Base-by-base conservation (phyloP, 129 eudicot species). In the Flaveria sonorensis region DNA sequence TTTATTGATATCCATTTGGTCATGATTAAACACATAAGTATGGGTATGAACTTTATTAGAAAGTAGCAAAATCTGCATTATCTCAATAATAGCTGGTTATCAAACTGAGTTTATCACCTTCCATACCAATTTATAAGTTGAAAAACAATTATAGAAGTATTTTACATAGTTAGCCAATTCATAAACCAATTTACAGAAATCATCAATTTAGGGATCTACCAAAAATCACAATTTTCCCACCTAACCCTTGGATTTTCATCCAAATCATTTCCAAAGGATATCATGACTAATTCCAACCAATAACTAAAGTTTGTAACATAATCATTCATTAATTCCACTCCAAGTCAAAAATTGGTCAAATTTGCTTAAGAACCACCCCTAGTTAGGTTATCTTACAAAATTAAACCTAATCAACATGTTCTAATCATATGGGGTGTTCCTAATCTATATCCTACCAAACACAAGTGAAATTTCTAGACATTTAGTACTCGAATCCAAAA, bases 371-470 rank as follows among this genome's bases (percentile, higher is more conserved):
- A 24, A 26, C 40, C 13, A 61, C 8, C 8, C 67, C 28, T 61
- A n/a, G 1, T 26, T 24, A 61, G n/a, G 42, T 23, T 0, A 63
- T 19, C 32, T 15, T 30, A 63, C 30, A 7, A 63, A 63, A 6
- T 6, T 28, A 62, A 63, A 63, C 69, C 69, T 63, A 28, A 30
- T 12, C 12, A 24, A 63, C 69, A 32, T 30, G 42, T 63, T 63
- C 45, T 6, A 30, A 63, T 16, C 69, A 63, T 63, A 63, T 28
- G 15, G 1, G 42, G 5, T 30, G 21, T 15, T 63, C 32, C 68
- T 30, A 30, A 32, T 20, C 69, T 15, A 32, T 16, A 30, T 10
- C 10, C 15, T 15, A 63, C 69, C 69, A 63, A 2, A 30, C 30
- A 63, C 23, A 30, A 30, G 18, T 63, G 46, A 3, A 63, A 30